Percentiles rank a stretch among this genome's conserved stretches.
phyloP scores from a whole-genome alignment of 2,329 filamentous ascomycete genomes.

The Metarhizium rileyi region DNA sequence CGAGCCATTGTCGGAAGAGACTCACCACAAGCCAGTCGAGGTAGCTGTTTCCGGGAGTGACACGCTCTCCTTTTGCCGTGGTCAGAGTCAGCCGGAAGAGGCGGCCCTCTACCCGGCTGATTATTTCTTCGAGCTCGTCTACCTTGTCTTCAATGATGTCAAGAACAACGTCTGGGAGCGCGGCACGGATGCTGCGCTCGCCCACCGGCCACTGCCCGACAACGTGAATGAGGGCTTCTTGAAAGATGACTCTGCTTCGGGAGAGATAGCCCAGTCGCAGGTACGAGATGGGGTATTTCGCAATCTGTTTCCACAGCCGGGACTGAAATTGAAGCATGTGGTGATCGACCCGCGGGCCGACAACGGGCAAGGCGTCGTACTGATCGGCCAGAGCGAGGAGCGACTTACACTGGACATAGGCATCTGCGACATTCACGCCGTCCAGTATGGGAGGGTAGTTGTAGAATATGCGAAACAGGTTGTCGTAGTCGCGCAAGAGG shows the following conservation, averaged over 20 bases:
- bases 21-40: constrained; percentile 84
- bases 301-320: constrained; percentile 89
- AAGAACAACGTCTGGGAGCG: constrained; percentile 65
- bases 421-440: constrained; percentile 78
- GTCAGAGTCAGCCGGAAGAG: constrained; percentile 74
- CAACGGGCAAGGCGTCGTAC: constrained; percentile 82
- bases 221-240: constrained; percentile 84
- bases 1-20: constrained; percentile 86
- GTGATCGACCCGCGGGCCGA: constrained; percentile 84
- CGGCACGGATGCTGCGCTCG: constrained; percentile 63
- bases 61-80: constrained; percentile 71
- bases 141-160: constrained; percentile 94
- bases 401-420: constrained; percentile 89
- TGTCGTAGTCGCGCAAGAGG: constrained; percentile 84
- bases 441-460: constrained; percentile 80
- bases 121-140: constrained; percentile 77
- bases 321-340: constrained; percentile 88
- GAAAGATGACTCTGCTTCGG: constrained; percentile 72
- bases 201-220: constrained; percentile 88
- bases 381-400: constrained; percentile 84
- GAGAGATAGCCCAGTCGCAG: constrained; percentile 82
- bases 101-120: constrained; percentile 68
- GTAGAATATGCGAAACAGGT: constrained; percentile 92
- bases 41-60: constrained; percentile 69
- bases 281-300: constrained; percentile 90